phyloP scores from a whole-genome alignment of 129 eudicot species.

The Flaveria sonorensis region DNA sequence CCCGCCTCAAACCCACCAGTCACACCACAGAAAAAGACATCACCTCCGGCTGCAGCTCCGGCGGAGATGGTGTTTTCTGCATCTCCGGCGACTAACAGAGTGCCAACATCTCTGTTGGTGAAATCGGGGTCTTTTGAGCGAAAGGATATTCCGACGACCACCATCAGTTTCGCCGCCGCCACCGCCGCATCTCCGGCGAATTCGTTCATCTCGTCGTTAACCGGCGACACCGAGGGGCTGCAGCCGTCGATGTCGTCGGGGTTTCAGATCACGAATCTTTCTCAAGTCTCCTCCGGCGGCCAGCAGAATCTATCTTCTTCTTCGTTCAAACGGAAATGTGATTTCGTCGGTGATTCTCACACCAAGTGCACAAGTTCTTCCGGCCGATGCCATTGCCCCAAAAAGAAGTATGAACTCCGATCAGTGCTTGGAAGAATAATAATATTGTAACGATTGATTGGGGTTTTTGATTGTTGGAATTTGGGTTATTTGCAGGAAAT shows the following conservation, averaged over 20 bases:
- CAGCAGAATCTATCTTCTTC: conserved; percentile 69
- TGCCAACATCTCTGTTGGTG: conserved; percentile 41
- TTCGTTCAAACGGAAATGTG: conserved; percentile 86
- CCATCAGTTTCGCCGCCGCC: conserved; percentile 58
- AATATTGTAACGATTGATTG: background rate
- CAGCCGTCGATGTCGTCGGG: conserved; percentile 89
- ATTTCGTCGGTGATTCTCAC: conserved; percentile 69
- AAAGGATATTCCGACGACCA: conserved; percentile 51
- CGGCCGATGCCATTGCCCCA: conserved; percentile 87
- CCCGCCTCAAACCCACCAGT: conserved; percentile 38
- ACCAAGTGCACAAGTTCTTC: conserved; percentile 65
- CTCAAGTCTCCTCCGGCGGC: conserved; percentile 71
- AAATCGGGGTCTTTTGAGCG: conserved; percentile 44
- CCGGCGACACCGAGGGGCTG: conserved; percentile 75
- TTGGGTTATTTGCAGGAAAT: conserved; percentile 49
- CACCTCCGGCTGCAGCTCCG: background rate
- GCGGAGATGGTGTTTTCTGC: no score
- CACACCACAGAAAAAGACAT: conserved; percentile 1
- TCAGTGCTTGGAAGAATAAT: background rate
- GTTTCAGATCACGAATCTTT: conserved; percentile 80
- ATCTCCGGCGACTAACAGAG: conserved; percentile 14
- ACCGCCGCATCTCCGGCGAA: conserved; percentile 53
- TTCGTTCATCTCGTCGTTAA: conserved; percentile 67
- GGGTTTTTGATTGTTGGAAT: background rate
- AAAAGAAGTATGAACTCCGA: conserved; percentile 55